Evolutionary conservation across 208 protist species (phyloP), one percentile per base, ranked within the genome.

Genomic region (Crithidia acanthocephali): DNA sequence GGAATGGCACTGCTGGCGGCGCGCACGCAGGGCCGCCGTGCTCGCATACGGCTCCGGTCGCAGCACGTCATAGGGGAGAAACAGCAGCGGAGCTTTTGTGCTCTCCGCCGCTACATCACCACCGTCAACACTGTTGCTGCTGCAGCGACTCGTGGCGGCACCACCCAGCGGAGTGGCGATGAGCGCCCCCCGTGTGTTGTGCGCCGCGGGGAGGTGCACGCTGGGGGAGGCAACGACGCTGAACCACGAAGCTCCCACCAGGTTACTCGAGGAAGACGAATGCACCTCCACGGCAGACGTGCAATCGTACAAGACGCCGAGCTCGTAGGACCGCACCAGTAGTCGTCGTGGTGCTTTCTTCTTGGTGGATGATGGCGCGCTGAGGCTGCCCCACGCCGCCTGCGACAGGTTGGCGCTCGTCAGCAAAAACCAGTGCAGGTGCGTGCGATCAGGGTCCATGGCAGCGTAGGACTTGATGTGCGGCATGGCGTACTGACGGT

Each of bases 381-480:
- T 52, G 9, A 74, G 33, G 20, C 67, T 76, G 18, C 93, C 93
- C 90, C 91, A 96, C 23, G 93, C 93, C 27, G 91, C 91, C 67
- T 93, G 81, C 28, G 87, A 94, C 10, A 97, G 74, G 67, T 97
- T 97, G 2, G 86, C 83, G 64, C 88, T 95, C 18, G 93, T 97
- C 23, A 97, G 47, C 13, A 94, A 66, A 53, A 86, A 84, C 88
- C 93, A 97, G 32, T 78, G 74, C 23, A 94, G 18, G 30, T 60
- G 27, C 27, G 78, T 53, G 27, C 75, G 72, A 40, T 58, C 74
- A 13, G 56, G 61, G 20, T 55, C 28, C 23, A 87, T 28, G 32
- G 76, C 74, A 7, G 84, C 82, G 72, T 97, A 97, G 20, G 87
- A 84, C 76, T 97, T 97, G 48, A 97, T 81, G 81, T 97, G 93